Percentiles rank a stretch among this genome's conserved stretches.
phyloP scores from a whole-genome alignment of 2,329 filamentous ascomycete species.

The Apiospora rasikravindrae region DNA sequence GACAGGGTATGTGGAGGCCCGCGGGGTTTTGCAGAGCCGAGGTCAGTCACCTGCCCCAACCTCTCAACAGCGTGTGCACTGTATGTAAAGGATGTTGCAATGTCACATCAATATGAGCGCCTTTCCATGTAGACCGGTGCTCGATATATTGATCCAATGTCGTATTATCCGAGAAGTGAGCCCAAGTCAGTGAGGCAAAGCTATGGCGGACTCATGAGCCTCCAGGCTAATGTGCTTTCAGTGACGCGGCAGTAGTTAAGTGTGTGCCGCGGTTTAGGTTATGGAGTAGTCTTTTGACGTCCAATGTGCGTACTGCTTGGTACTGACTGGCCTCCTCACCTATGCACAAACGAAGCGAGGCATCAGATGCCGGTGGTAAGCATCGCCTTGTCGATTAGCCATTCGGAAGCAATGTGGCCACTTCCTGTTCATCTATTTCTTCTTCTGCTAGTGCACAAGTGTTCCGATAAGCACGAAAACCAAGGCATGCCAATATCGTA shows the following conservation, averaged over 20 bases:
- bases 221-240: constrained; percentile 1
- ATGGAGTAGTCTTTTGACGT: not conserved
- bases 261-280: not conserved
- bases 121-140: not conserved
- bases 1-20: not conserved
- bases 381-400: not conserved
- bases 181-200: not conserved
- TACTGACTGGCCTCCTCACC: not conserved
- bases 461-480: not conserved
- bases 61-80: not conserved
- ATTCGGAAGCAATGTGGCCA: not conserved
- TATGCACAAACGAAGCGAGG: not conserved
- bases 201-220: not conserved
- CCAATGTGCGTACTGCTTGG: not conserved
- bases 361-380: not conserved
- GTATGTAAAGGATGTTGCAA: not conserved
- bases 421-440: not conserved
- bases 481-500: constrained; percentile 2
- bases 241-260: not conserved
- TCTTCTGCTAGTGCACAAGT: not conserved
- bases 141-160: not conserved
- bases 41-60: not conserved
- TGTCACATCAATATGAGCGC: not conserved
- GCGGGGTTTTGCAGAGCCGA: constrained; percentile 10
- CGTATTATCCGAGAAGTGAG: not conserved